Base-by-base conservation (phyloP, 1,284 basidiomycete genomes). In the Ustilago tritici region DNA sequence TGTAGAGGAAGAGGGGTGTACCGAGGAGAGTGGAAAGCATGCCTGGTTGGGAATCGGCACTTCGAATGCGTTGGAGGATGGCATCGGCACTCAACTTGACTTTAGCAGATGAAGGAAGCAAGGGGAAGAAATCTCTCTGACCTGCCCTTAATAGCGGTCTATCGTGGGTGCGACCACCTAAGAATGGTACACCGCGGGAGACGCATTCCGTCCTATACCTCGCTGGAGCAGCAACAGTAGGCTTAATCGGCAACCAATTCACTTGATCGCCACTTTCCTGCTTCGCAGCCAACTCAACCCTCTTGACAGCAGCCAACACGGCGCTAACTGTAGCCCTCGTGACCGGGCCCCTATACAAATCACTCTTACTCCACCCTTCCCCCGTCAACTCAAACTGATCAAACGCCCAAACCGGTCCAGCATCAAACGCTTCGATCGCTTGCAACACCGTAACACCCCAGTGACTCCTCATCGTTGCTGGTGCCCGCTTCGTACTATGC, bases 351-450 rank as follows among this genome's bases (percentile, higher is more conserved):
- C 88, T 87, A 67, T 89, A 89, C 14, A 89, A 72, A 10, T 83
- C 78, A 8, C 87, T 87, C 72, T 88, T 89, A 86, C 70, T 0
- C 61, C 64, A 9, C 5, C 79, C 71, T 12, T 41, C 50, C 2
- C 23, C 53, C 11, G 54, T 56, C 2, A 88, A 76, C 14, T 82
- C 78, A 70, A 88, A 88, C 71, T 88, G 87, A 59, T 88, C 88
- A 77, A 87, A 89, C 2, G 88, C 88, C 88, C 88, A 88, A 15
- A 88, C 85, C 0, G 88, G 87, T 5, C 88, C 88, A 0, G 86
- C 87, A 79, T 88, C 88, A 47, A 88, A 83, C 19, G 87, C 80
- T 63, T 87, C 86, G 64, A 86, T 87, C 7, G 88, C 87, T 68
- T 88, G 88, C 35, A 88, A 85, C 31, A 88, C 87, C 12, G 87